Evolutionary conservation across 495 filamentous ascomycete species (phyloP).

Genomic region (Pyronema domesticum): DNA sequence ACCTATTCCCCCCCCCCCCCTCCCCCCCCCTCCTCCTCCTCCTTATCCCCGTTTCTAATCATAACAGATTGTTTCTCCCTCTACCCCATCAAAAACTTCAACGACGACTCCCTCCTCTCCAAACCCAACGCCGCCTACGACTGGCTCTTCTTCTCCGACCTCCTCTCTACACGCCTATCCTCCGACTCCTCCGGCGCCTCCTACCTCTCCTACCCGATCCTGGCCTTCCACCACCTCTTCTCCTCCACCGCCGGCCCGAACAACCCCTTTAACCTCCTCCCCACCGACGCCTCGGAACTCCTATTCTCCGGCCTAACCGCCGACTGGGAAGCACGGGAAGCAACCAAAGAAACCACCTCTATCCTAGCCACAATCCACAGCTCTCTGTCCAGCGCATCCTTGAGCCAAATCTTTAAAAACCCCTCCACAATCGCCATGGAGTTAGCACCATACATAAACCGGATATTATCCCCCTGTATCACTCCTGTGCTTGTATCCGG

Average conservation of each 20-base stretch:
- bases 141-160: slow-evolving; percentile 88
- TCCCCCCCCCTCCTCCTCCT: neutral
- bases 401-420: slow-evolving; percentile 60
- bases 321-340: slow-evolving; percentile 60
- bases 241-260: slow-evolving; percentile 36
- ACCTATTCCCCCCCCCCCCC: neutral
- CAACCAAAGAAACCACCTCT: slow-evolving; percentile 45
- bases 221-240: slow-evolving; percentile 87
- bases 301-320: slow-evolving; percentile 69
- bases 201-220: slow-evolving; percentile 67
- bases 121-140: slow-evolving; percentile 79
- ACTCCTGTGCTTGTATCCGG: slow-evolving; percentile 81
- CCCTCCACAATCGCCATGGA: slow-evolving; percentile 57
- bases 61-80: slow-evolving; percentile 50
- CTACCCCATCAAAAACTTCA: slow-evolving; percentile 72
- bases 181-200: slow-evolving; percentile 58
- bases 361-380: slow-evolving; percentile 35
- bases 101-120: slow-evolving; percentile 77
- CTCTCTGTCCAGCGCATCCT: slow-evolving; percentile 31
- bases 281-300: slow-evolving; percentile 35
- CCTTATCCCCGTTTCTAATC: neutral
- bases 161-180: slow-evolving; percentile 55
- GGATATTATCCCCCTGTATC: slow-evolving; percentile 70
- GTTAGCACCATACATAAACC: slow-evolving; percentile 63
- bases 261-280: slow-evolving; percentile 25